phyloP scores from a whole-genome alignment of 345 rosid genomes.

The Litchi chinensis region DNA sequence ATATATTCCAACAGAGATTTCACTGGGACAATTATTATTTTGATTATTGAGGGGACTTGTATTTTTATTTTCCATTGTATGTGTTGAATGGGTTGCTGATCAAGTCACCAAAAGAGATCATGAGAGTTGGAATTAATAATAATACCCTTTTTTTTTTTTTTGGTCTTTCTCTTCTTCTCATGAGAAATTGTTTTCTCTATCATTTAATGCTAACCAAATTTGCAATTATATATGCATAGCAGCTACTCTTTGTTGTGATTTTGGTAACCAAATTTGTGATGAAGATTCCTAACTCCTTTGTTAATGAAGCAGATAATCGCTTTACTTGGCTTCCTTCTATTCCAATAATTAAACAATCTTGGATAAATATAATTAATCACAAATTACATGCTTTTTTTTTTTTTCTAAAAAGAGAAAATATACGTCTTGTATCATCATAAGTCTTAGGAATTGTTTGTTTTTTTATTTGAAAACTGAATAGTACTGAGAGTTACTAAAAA shows the following conservation, averaged over 20 bases:
- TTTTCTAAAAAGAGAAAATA: too few relatives aligned
- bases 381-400: too few relatives aligned
- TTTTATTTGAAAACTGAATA: too few relatives aligned
- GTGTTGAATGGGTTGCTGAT: constrained; percentile 11
- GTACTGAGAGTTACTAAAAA: too few relatives aligned
- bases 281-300: neutral
- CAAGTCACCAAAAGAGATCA: neutral
- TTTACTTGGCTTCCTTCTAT: too few relatives aligned
- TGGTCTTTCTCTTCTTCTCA: neutral
- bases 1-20: constrained; percentile 19
- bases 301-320: too few relatives aligned
- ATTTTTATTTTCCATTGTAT: neutral
- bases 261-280: neutral
- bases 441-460: too few relatives aligned
- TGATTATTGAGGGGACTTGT: neutral
- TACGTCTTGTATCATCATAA: too few relatives aligned
- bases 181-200: neutral
- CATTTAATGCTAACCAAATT: too few relatives aligned
- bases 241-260: neutral
- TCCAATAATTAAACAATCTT: too few relatives aligned
- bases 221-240: neutral
- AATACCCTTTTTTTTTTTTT: neutral
- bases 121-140: neutral
- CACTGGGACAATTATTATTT: neutral
- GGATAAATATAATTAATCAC: too few relatives aligned